Base-by-base conservation (phyloP, 305 asterid genomes). In the Rubia tinctorum region DNA sequence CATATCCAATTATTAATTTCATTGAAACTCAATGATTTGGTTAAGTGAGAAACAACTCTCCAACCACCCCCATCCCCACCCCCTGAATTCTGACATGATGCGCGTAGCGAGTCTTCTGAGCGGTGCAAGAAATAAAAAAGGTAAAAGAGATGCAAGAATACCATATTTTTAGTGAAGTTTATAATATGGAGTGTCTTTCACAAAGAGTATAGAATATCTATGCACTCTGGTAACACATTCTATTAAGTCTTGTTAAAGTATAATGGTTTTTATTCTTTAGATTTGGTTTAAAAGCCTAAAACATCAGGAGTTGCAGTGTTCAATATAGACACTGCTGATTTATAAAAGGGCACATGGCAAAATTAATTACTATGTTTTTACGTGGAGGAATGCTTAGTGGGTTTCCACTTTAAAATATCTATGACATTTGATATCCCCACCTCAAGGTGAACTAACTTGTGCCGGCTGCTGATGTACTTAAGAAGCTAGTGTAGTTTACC, bases 191-290 rank as follows among this genome's bases (percentile, higher is more conserved):
- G 13, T 69, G 43, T 17, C 17, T 2, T 6, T 30, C 18, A 2
- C n/a, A 8, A 15, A 51, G 30, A 51, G 37, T 10, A 22, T 9
- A 51, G 58, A 34, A 37, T 55, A 9, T 37, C 8, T 37, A 20
- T 37, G 6, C 37, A 70, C 51, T 55, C 18, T 6, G 18, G 34
- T 53, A 9, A 34, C 20, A 2, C 9, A 34, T 8, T 39, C 3
- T 69, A 30, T 69, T 9, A 18, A 53, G 39, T 49, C 73, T 69
- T 53, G 30, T 69, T 69, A 42, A 13, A 42, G 42, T 65, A 42
- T 65, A 17, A 7, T 39, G 6, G 27, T 27, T 49, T 47, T 69
- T 8, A 27, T 4, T 47, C 20, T 69, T 15, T 8, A 25, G 63
- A 20, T 37, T 34, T 49, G 59, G 15, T 25, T n/a, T 13, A 18